Evolutionary conservation across 768 basidiomycete species (phyloP), one percentile per base, ranked within the genome.

Genomic region (Dacryopinax spathularia): DNA sequence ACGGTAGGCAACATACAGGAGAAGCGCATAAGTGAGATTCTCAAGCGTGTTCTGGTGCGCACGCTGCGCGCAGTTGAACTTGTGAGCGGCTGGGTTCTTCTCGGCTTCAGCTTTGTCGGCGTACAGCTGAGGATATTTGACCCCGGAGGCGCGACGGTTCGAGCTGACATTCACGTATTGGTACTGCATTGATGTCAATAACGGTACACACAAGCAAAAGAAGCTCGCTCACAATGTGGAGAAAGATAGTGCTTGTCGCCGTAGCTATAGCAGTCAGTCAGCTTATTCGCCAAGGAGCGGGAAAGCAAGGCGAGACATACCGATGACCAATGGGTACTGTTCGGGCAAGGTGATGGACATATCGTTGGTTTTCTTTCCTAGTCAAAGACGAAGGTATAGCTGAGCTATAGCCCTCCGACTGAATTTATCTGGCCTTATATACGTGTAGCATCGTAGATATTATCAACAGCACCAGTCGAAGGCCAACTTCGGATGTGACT

Each of bases 41-140:
- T 65, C 65, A 3, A 65, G 62, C 43, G 60, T 65, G 62, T 65
- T 65, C 43, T 56, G 27, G 36, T 65, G 65, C 5, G 65, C 65
- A 22, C 65, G 65, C 33, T 65, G 65, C 7, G 65, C 62, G 59
- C 65, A 65, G 65, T 65, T 65, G 62, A 65, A 65, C 63, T 78
- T 66, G 60, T 75, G 62, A 0, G 86, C 88, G 37, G 78, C 79
- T 27, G 69, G 70, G 16, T 77, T 82, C 0, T 76, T 76, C 20
- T 77, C 82, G 16, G 73, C 80, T 66, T 87, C 78, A 1, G 79
- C 77, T 70, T 84, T 81, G 34, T 88, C 85, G 2, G 87, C 88
- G 66, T 89, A 89, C 60, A 81, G 85, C 69, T 85, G 87, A 34
- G 88, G 88, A 69, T 89, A 90, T 13, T 74, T 69, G 63, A 91